Base-by-base conservation (phyloP, 306 rosid genomes). In the Fagus sylvatica region DNA sequence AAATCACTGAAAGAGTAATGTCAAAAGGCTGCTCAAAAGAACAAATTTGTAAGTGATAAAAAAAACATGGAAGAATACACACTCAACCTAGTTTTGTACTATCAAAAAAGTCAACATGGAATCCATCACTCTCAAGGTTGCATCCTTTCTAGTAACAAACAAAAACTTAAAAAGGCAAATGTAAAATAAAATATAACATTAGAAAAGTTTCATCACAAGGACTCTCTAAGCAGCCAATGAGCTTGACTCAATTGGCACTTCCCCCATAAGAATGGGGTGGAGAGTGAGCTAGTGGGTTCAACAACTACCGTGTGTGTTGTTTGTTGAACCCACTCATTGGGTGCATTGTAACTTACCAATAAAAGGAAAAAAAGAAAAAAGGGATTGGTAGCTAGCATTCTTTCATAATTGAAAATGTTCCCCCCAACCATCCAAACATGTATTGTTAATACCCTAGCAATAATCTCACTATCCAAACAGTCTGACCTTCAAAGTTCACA, bases 21-120 rank as follows among this genome's bases (percentile, higher is more conserved):
- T 73, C 4, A 37, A 68, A 43, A 60, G 41, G 15, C 68, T 56
- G 62, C 7, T 15, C 33, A 43, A 17, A 69, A 53, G 53, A 30
- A 60, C 6, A 70, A 43, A 53, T 5, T 55, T 9, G 33, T 49
- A 67, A 15, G 30, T 41, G 65, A 65, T 53, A 56, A 32, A 60
- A n/a, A 49, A 39, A 74, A 51, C 37, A 64, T 34, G 37, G 5
- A 69, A 53, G 41, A 41, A 73, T 49, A 69, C 59, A 51, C 51
- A 49, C 70, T 32, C 60, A 67, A 84, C 42, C 64, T 65, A 76
- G 53, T 73, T 43, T 43, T 74, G 59, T 71, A 69, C 75, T 51
- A 66, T 17, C 39, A 80, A 37, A 41, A 56, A 13, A 2, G 74
- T 77, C 69, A 37, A 62, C 30, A 76, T 41, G 15, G 64, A 43